Evolutionary conservation across 1,284 basidiomycete genomes (phyloP), one percentile per base, ranked within the genome.

Genomic region (Ganoderma leucocontextum): DNA sequence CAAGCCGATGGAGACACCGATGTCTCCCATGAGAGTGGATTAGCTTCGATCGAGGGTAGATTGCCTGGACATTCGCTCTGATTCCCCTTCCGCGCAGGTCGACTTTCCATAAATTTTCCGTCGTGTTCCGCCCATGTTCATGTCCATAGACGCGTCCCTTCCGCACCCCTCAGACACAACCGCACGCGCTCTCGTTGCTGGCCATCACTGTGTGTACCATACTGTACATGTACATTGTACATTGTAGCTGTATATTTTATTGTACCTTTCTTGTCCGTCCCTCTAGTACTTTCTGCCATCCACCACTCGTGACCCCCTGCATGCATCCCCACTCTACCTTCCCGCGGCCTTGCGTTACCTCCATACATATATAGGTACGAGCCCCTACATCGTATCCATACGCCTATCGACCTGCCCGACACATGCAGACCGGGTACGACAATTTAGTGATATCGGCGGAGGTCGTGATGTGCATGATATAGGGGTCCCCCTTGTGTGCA

Each of bases 1-100:
- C 8, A 41, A 66, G 22, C 65, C 72, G 15, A 60, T 75, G 36
- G 74, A 76, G 58, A 69, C 69, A 22, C 77, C 78, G 12, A 75
- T 76, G 64, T 78, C 77, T 41, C 77, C 77, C 9, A 78, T 79
- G 78, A 64, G 76, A 39, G 70, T 79, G 10, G 77, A 78, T 59
- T 78, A 70, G 60, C 52, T 39, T 33, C 15, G 35, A 35, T 55
- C 25, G 33, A 55, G 53, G 29, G 33, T 25, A 17, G n/a, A 17
- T 19, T 29, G 35, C 13, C 35, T 2, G 13, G 19, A n/a, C 63
- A 33, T 35, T 29, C 9, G 35, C 29, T 22, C 5, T 29, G 13
- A 2, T 22, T 6, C 19, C 3, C 35, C 58, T 44, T 15, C 13
- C 41, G 29, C 57, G 47, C 10, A 49, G n/a, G 47, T 2, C 47